Percentiles rank a stretch among this genome's conserved stretches.
Conservation (phyloP, 163 green algal genomes). For the Coccomyxa subellipsoidea region DNA sequence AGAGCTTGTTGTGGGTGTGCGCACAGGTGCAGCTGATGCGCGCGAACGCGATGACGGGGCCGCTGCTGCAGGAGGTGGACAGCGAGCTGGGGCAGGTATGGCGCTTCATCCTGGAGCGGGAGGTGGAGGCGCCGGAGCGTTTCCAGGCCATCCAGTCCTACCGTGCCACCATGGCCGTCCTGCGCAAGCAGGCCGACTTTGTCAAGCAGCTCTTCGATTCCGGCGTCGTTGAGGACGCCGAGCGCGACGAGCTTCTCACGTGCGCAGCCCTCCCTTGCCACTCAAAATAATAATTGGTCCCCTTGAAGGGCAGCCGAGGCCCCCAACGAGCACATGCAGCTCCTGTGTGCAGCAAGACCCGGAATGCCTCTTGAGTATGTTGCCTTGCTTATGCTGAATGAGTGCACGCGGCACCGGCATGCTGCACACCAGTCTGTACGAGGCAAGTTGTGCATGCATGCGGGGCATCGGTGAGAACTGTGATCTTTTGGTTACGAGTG, state of each 20-base stretch:
- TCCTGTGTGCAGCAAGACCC: too few species aligned
- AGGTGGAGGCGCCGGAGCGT: constrained; percentile 70
- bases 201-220: constrained; percentile 44
- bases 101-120: constrained; percentile 69
- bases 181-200: constrained; percentile 46
- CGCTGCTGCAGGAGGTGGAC: constrained; percentile 27
- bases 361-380: too few species aligned
- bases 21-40: constrained; percentile 25
- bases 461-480: too few species aligned
- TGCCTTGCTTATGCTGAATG: too few species aligned
- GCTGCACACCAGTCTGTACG: too few species aligned
- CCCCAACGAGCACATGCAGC: too few species aligned
- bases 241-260: constrained; percentile 40
- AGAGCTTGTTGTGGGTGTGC: not conserved
- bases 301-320: too few species aligned
- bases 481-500: too few species aligned
- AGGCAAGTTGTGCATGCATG: too few species aligned
- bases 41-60: constrained; percentile 5
- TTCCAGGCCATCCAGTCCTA: constrained; percentile 75
- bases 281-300: too few species aligned
- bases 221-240: constrained; percentile 57
- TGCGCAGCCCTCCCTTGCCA: not conserved
- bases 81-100: constrained; percentile 29
- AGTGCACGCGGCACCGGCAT: too few species aligned
- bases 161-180: constrained; percentile 36